Evolutionary conservation across 495 filamentous ascomycete species (phyloP).

Genomic region (Lindgomyces ingoldianus): DNA sequence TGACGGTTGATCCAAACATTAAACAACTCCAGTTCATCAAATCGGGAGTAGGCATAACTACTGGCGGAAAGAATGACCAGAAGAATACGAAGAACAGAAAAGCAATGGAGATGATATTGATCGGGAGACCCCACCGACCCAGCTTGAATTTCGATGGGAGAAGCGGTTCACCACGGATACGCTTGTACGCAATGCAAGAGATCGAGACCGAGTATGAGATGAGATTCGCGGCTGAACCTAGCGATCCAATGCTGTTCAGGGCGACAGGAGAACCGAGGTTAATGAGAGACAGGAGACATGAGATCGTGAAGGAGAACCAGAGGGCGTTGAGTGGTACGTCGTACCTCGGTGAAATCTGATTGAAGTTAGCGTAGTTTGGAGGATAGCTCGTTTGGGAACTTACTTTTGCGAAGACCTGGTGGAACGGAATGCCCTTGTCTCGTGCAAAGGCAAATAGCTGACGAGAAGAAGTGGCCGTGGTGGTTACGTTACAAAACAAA

Average conservation of each 20-base stretch:
- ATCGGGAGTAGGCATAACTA: constrained; percentile 43
- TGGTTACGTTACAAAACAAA: constrained; percentile 53
- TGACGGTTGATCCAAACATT: constrained; percentile 16
- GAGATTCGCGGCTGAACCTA: constrained; percentile 50
- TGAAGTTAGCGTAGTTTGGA: neutral
- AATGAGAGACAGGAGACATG: constrained; percentile 39
- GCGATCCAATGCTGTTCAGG: constrained; percentile 52
- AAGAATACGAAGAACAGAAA: constrained; percentile 54
- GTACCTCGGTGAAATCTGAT: constrained; percentile 50
- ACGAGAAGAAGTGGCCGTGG: constrained; percentile 58
- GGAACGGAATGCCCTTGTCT: constrained; percentile 58
- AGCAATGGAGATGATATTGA: constrained; percentile 50
- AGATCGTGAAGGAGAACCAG: constrained; percentile 44
- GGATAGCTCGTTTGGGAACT: too few relatives aligned
- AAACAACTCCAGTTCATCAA: constrained; percentile 28
- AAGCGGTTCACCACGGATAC: constrained; percentile 43
- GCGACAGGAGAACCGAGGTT: constrained; percentile 52
- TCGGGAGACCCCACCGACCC: constrained; percentile 51
- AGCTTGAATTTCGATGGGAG: constrained; percentile 53
- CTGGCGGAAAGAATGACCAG: constrained; percentile 57
- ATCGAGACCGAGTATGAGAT: constrained; percentile 57
- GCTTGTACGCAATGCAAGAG: constrained; percentile 48
- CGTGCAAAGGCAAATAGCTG: constrained; percentile 63
- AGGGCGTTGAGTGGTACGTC: constrained; percentile 58
- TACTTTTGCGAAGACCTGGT: constrained; percentile 53